Base-by-base conservation (phyloP, 2,329 filamentous ascomycete genomes). In the Delphinella strobiligena region DNA sequence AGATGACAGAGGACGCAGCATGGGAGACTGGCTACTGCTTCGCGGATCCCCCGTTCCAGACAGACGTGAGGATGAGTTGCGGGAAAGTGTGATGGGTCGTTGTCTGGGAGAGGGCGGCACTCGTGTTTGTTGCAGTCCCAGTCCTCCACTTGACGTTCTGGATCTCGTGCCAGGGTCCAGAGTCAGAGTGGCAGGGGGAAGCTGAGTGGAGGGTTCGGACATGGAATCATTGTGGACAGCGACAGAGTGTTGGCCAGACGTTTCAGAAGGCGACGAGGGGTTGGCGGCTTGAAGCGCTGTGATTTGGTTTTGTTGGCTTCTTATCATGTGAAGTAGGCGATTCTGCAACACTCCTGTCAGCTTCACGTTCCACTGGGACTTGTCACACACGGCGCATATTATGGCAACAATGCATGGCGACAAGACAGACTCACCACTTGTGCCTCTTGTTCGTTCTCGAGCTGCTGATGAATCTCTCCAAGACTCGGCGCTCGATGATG, bases 391-490 rank as follows among this genome's bases (percentile, higher is more conserved):
- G 17, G 31, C 31, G 14, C 27, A 30, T 30, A 9, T 33, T 15
- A 15, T 12, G 31, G n/a, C 31, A 9, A 12, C 14, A 14, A 35
- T 35, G 33, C 16, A 17, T 18, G 11, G 9, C 16, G n/a, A 22
- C 31, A 31, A 61, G 73, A 37, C n/a, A n/a, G n/a, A n/a, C n/a
- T n/a, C 64, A 80, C 77, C 47, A 87, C 82, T 60, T 86, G 81
- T 17, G 76, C 79, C 54, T 87, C 82, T 55, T 86, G 81, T 61
- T 87, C 82, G 38, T 78, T 80, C 58, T 87, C 82, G 2, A 87
- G 67, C 59, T 86, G 80, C 54, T 87, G 82, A 49, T 87, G 81
- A 31, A 87, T 72, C 58, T 86, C 81, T 14, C 82, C 82, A 45
- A 87, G 59, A 54, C 81, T 86, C 2, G 80, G 80, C 1, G 78